A percentile compares a stretch with the other conserved stretches of the same genome.
Conservation (phyloP, 805 yeast genomes). For the Pichia gijzeniarum region DNA sequence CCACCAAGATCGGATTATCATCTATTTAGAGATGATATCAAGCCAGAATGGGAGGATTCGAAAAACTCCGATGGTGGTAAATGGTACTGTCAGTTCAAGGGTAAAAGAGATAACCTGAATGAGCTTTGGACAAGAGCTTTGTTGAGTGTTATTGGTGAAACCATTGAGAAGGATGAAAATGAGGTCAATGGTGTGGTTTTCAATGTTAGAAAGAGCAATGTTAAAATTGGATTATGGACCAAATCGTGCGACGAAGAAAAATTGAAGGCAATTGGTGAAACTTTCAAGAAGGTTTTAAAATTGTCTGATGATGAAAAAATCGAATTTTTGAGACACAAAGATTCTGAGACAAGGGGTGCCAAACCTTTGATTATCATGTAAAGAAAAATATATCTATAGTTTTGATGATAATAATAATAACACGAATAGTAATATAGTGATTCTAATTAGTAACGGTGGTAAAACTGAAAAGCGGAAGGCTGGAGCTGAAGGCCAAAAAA, state of each 20-base stretch:
- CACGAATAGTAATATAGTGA: no score
- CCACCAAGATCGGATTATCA: constrained; percentile 93
- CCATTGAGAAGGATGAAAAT: constrained; percentile 69
- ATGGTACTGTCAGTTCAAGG: constrained; percentile 77
- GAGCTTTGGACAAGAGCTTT: constrained; percentile 89
- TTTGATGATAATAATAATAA: no score
- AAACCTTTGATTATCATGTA: constrained; percentile 23
- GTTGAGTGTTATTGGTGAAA: constrained; percentile 90
- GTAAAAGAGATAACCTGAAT: constrained; percentile 58
- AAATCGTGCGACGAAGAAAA: constrained; percentile 60
- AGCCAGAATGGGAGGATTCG: constrained; percentile 98
- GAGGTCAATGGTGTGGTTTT: constrained; percentile 94
- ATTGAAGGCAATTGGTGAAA: constrained; percentile 71
- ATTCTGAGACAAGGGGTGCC: constrained; percentile 28
- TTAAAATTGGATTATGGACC: constrained; percentile 92
- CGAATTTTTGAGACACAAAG: constrained; percentile 72
- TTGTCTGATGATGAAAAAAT: constrained; percentile 67
- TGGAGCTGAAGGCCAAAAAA: no score
- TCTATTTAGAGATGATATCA: constrained; percentile 85
- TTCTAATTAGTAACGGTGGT: no score
- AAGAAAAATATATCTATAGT: background rate
- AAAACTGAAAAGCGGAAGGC: no score
- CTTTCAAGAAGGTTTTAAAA: constrained; percentile 79
- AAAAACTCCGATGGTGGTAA: constrained; percentile 88
- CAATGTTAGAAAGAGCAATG: constrained; percentile 75